Percentiles rank a stretch among this genome's conserved stretches.
Evolutionary conservation across 495 filamentous ascomycete species (phyloP).

Genomic region (Evansstolkia leycettana): DNA sequence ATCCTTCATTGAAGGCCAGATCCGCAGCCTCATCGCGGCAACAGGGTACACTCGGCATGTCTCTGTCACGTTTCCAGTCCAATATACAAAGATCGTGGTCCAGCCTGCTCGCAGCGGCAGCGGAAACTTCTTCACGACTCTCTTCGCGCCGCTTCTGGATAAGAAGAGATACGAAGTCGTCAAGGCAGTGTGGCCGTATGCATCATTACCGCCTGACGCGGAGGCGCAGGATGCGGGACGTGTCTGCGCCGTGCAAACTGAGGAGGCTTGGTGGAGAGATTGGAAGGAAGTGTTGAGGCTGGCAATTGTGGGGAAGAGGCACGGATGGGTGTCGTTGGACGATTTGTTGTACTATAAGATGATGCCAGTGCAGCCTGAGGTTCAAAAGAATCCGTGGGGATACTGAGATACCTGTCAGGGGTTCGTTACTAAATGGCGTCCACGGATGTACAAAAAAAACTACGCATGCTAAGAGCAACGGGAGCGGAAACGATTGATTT

Average conservation of each 20-base stretch:
- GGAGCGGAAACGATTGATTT: no score
- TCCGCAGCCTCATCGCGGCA: conserved; percentile 30
- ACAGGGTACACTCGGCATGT: conserved; percentile 37
- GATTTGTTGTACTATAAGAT: conserved; percentile 29
- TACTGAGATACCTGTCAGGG: not conserved
- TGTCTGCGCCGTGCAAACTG: conserved; percentile 32
- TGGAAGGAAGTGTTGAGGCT: conserved; percentile 32
- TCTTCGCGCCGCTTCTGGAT: conserved; percentile 21
- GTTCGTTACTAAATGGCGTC: not conserved
- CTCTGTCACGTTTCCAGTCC: conserved; percentile 36
- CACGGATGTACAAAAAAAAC: no score
- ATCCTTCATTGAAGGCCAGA: conserved; percentile 38
- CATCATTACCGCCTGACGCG: conserved; percentile 4
- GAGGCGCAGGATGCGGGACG: conserved; percentile 1
- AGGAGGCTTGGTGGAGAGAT: conserved; percentile 42
- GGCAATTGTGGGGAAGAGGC: conserved; percentile 28
- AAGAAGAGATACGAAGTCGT: conserved; percentile 38
- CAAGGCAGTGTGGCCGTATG: conserved; percentile 27
- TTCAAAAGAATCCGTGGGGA: not conserved
- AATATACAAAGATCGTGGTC: conserved; percentile 33
- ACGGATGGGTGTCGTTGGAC: conserved; percentile 39
- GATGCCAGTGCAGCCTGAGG: not conserved
- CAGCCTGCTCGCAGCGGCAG: conserved; percentile 21
- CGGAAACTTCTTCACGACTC: conserved; percentile 18
- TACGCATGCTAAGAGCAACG: no score